Evolutionary conservation across 768 basidiomycete genomes (phyloP), one percentile per base, ranked within the genome.

Genomic region (Coprinopsis sp.): DNA sequence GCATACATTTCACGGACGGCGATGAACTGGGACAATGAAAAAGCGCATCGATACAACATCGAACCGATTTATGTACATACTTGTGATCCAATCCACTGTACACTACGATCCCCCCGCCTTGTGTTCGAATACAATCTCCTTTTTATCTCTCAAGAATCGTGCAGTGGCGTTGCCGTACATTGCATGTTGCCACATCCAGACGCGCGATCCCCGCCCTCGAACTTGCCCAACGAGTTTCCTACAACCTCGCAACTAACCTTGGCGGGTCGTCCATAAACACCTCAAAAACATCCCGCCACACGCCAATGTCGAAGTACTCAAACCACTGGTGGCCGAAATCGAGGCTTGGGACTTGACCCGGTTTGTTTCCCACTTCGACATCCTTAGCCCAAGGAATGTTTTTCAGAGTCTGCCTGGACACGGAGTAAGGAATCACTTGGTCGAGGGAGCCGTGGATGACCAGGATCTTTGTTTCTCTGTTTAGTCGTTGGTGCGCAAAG

Each of bases 321-420:
- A 62, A 69, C 73, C 71, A 74, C 29, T 66, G 53, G 51, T 73
- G 72, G 3, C 73, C 73, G 47, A 75, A 73, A 2, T 57, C 62
- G 22, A 64, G 54, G 44, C 43, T 61, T 19, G 67, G 64, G 13
- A 75, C 57, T 45, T 68, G 63, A 1, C 68, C 72, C 6, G 58
- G 58, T 3, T 46, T 29, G 7, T 44, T 23, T 6, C 72, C 72
- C 2, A 66, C 52, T 45, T 64, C 55, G 0, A 72, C 60, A 12
- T 58, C 49, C 37, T 52, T 57, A 1, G 72, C 69, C 62, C 65
- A 65, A 2, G 72, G 69, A 38, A 72, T 64, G 3, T 56, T 54
- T 38, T 53, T 54, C 24, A 70, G 49, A 29, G 73, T 64, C 37
- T 67, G 65, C 47, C 64, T 49, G 12, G 59, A 66, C 41, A 61